Evolutionary conservation across 139 green algal genomes (phyloP).

Genomic region (Tetraselmis striata): DNA sequence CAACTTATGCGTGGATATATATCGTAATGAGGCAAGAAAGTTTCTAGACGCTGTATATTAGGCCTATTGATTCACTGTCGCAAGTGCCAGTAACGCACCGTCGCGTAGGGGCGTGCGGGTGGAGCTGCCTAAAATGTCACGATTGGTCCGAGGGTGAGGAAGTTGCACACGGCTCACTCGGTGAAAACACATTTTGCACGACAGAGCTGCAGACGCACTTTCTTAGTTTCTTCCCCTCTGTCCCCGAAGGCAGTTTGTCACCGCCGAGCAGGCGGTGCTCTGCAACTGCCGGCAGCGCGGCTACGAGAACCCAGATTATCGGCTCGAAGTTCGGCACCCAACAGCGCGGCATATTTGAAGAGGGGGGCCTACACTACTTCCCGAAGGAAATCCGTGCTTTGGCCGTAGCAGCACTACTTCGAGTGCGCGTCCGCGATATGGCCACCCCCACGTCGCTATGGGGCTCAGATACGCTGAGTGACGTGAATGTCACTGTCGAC

Average conservation of each 20-base stretch:
- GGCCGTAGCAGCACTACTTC: background rate
- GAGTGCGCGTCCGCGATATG: background rate
- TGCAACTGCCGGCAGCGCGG: background rate
- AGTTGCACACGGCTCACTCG: no score
- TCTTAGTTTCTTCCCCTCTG: background rate
- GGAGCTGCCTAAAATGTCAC: no score
- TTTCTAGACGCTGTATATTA: no score
- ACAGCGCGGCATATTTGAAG: background rate
- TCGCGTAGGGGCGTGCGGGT: no score
- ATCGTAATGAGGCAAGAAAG: no score
- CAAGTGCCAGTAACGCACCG: no score
- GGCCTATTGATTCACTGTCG: no score
- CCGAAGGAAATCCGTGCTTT: background rate
- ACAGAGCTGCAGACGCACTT: no score
- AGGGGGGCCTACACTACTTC: background rate
- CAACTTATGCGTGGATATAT: no score
- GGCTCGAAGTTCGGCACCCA: background rate
- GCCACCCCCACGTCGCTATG: background rate
- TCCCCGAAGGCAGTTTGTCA: no score
- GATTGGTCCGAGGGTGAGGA: no score
- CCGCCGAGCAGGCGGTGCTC: background rate
- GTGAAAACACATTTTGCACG: no score
- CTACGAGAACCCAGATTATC: background rate
- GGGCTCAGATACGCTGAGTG: background rate
- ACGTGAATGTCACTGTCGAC: background rate